phyloP scores from a whole-genome alignment of 176 grass and related monocot genomes.

The Aegilops sharonensis region DNA sequence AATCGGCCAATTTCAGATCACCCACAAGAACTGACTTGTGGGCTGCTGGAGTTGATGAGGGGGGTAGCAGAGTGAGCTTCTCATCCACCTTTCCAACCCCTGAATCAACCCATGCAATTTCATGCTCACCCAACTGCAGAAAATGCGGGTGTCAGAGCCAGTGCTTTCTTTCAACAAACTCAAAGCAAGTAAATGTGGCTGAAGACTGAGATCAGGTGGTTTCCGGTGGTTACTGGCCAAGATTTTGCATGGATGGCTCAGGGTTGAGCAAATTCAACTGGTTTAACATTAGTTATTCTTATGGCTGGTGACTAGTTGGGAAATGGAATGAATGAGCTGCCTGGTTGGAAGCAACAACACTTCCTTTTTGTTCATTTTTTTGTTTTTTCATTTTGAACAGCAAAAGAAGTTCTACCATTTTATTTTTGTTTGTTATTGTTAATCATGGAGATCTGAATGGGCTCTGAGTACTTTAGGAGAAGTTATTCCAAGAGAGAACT shows the following conservation, averaged over 20 bases:
- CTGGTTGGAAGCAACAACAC: not conserved
- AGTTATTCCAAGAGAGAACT: not conserved
- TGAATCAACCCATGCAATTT: slow-evolving; percentile 92
- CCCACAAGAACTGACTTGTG: slow-evolving; percentile 94
- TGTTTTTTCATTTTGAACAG: not conserved
- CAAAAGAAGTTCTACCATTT: not conserved
- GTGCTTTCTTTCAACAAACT: slow-evolving; percentile 3
- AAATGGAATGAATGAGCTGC: not conserved
- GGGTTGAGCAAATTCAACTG: not conserved
- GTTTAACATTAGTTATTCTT: not conserved
- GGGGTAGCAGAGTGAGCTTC: slow-evolving; percentile 71
- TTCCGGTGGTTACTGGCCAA: not conserved
- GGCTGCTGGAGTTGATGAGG: slow-evolving; percentile 48
- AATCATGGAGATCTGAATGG: not conserved
- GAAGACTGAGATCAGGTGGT: not conserved
- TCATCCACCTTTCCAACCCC: slow-evolving; percentile 66
- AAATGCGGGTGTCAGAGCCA: slow-evolving; percentile 19
- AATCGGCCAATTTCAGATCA: slow-evolving; percentile 88
- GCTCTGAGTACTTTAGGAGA: not conserved
- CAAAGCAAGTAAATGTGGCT: not conserved
- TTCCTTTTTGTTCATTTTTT: not conserved
- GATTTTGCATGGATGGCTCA: not conserved
- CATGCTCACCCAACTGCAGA: slow-evolving; percentile 84
- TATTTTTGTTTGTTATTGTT: not conserved
- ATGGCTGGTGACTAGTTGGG: not conserved